Evolutionary conservation across 1,284 basidiomycete species (phyloP).

Genomic region (Ustilago lituana): DNA sequence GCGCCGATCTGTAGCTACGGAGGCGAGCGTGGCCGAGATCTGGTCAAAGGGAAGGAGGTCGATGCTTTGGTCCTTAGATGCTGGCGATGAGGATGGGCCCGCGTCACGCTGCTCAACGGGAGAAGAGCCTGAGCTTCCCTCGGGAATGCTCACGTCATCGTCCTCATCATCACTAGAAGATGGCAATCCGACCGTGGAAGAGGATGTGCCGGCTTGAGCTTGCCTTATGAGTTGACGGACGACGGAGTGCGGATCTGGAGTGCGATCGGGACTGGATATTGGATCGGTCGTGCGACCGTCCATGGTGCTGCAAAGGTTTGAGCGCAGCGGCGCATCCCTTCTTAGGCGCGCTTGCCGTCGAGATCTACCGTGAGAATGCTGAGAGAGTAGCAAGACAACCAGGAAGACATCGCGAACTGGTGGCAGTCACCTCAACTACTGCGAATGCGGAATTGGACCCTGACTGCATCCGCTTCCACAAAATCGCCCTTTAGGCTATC

Average conservation of each 20-base stretch:
- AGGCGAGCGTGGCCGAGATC: conserved; percentile 22
- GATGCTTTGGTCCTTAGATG: neutral
- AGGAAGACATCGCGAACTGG: neutral
- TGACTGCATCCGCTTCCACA: conserved; percentile 10
- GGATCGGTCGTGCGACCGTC: conserved; percentile 21
- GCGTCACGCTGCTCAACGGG: neutral
- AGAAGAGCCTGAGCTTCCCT: neutral
- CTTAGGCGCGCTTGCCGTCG: neutral
- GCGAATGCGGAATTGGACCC: conserved; percentile 30
- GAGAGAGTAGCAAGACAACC: neutral
- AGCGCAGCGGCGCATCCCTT: conserved; percentile 16
- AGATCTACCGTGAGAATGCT: no score
- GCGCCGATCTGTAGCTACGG: conserved; percentile 23
- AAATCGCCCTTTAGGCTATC: no score
- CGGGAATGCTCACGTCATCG: neutral
- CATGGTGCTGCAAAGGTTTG: conserved; percentile 15
- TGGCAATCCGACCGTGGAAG: no score
- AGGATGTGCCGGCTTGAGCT: conserved; percentile 15
- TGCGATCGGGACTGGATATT: no score
- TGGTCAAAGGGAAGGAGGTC: conserved; percentile 4
- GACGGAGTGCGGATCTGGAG: conserved; percentile 19
- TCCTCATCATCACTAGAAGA: conserved; percentile 4
- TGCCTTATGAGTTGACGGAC: conserved; percentile 35
- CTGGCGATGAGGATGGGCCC: neutral
- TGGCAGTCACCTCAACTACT: no score